These are phyloP conservation scores for Skeletonema potamos DNA, from an alignment of 108 stramenopile species.

Conservation along the genomic window DNA sequence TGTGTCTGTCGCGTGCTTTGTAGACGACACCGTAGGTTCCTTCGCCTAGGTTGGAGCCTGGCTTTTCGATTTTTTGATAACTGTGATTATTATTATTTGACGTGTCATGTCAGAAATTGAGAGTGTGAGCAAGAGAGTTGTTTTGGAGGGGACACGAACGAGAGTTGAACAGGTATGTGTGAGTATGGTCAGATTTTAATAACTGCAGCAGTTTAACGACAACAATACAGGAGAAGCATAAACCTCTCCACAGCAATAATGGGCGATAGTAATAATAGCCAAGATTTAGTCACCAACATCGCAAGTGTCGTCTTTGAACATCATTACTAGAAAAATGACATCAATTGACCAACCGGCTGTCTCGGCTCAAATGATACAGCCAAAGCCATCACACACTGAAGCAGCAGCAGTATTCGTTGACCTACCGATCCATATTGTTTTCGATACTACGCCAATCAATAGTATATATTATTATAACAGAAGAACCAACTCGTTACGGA, in stretches of 20 bases:
- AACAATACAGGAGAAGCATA: neutral
- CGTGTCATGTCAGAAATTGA: neutral
- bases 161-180: neutral
- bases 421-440: neutral
- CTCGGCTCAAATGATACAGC: neutral
- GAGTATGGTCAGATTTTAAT: neutral
- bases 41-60: conserved; percentile 94
- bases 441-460: neutral
- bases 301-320: neutral
- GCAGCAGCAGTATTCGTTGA: neutral
- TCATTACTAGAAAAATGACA: neutral
- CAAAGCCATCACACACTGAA: neutral
- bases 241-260: neutral
- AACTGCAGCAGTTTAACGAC: neutral
- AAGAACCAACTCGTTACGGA: too few species aligned
- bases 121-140: neutral
- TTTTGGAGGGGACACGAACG: neutral
- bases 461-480: too few species aligned
- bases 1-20: conserved; percentile 86
- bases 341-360: neutral
- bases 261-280: neutral
- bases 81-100: conserved; percentile 19
- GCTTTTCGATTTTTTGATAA: conserved; percentile 95
- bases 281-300: neutral
- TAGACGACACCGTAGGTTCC: conserved; percentile 94